Percentiles rank a stretch among this genome's conserved stretches.
phyloP scores from a whole-genome alignment of 2,329 filamentous ascomycete genomes.

The Arthroderma sp. region DNA sequence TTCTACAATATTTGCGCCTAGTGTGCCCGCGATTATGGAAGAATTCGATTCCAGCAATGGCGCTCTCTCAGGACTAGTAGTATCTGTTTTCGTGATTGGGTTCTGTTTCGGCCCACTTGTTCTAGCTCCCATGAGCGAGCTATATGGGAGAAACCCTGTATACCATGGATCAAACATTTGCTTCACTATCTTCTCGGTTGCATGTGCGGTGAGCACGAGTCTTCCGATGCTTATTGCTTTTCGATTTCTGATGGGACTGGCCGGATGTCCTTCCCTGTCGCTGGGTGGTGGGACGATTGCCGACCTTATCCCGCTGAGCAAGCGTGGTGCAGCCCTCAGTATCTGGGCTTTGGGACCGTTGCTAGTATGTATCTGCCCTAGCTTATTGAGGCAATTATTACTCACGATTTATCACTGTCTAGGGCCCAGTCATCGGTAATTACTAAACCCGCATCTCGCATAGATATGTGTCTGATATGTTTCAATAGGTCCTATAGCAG shows the following conservation, averaged over 20 bases:
- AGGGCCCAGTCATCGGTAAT: constrained; percentile 4
- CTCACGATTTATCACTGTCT: not conserved
- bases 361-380: not conserved
- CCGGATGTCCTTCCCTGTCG: constrained; percentile 23
- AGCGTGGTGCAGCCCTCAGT: constrained; percentile 31
- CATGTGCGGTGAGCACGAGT: constrained; percentile 45
- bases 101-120: constrained; percentile 42
- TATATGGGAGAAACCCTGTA: constrained; percentile 43
- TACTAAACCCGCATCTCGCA: not conserved
- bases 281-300: constrained; percentile 35
- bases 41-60: constrained; percentile 34
- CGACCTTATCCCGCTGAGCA: constrained; percentile 30
- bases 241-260: constrained; percentile 47
- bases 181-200: constrained; percentile 49
- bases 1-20: constrained; percentile 7
- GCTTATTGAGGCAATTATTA: not conserved
- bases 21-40: constrained; percentile 23
- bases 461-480: constrained; percentile 9
- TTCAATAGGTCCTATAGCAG: constrained; percentile 16
- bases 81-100: constrained; percentile 44
- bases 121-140: constrained; percentile 53
- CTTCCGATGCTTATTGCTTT: constrained; percentile 48
- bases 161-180: constrained; percentile 44
- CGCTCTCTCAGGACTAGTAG: constrained; percentile 39
- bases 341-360: constrained; percentile 30